These are phyloP conservation scores for Leccinum broughii DNA, from an alignment of 768 basidiomycete genomes.

Conservation along the genomic window DNA sequence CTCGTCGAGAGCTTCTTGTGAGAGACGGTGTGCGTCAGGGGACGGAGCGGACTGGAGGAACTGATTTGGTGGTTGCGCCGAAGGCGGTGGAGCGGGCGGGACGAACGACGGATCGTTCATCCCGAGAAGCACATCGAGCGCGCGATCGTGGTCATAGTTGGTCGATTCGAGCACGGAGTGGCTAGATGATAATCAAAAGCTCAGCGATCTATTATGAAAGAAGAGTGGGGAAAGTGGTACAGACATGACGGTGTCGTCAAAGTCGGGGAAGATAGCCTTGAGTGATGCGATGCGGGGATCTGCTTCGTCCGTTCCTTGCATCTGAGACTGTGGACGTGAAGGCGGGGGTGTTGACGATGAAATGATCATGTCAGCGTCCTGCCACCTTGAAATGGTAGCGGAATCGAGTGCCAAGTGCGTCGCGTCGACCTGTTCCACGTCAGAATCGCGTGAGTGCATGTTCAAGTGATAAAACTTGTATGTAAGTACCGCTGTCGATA, in stretches of 20 bases:
- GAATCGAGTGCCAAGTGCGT: too few species aligned
- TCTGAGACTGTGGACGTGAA: not conserved
- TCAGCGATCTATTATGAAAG: slow-evolving; percentile 1
- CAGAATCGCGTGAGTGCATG: slow-evolving; percentile 8
- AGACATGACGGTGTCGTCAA: slow-evolving; percentile 71
- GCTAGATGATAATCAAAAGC: slow-evolving; percentile 33
- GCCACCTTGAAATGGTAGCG: not conserved
- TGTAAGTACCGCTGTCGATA: not conserved
- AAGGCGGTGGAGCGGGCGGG: slow-evolving; percentile 30
- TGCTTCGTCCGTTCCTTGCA: slow-evolving; percentile 2
- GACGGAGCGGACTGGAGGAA: slow-evolving; percentile 27
- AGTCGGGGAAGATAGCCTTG: slow-evolving; percentile 76
- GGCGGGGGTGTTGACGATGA: slow-evolving; percentile 17
- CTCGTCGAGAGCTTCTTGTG: slow-evolving; percentile 77
- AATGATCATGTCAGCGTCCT: slow-evolving; percentile 20
- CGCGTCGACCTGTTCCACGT: slow-evolving; percentile 1
- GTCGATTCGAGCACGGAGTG: slow-evolving; percentile 74
- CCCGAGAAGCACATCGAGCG: slow-evolving; percentile 73
- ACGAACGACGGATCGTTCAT: slow-evolving; percentile 85
- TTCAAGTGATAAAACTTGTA: not conserved
- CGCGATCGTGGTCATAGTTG: slow-evolving; percentile 67
- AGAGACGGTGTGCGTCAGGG: slow-evolving; percentile 14
- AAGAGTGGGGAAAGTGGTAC: slow-evolving; percentile 23
- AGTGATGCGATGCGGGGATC: slow-evolving; percentile 56
- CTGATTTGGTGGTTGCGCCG: not conserved